phyloP scores from a whole-genome alignment of 495 filamentous ascomycete species.

The Schizothecium vesticola region DNA sequence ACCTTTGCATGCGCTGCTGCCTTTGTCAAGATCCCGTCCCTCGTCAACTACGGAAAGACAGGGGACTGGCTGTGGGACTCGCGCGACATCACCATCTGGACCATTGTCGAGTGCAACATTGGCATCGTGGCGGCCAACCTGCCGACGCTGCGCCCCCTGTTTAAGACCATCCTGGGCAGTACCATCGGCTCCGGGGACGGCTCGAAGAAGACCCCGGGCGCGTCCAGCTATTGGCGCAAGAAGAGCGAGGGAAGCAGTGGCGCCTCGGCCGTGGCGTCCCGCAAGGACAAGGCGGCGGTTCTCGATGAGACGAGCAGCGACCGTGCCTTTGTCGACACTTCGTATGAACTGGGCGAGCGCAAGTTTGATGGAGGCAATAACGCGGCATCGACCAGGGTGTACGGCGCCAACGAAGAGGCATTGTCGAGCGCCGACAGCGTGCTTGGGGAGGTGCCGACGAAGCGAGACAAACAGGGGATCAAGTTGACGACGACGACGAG shows the following conservation, averaged over 20 bases:
- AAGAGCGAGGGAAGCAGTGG: neutral
- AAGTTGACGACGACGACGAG: neutral
- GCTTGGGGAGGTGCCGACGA: neutral
- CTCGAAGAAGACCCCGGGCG: neutral
- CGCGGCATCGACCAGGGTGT: neutral
- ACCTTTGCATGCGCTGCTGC: constrained; percentile 43
- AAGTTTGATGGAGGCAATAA: neutral
- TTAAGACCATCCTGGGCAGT: constrained; percentile 15
- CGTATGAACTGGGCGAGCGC: neutral
- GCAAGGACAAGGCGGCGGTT: neutral
- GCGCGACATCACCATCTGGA: constrained; percentile 21
- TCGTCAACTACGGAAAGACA: constrained; percentile 34
- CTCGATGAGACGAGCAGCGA: constrained; percentile 10
- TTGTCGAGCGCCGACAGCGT: constrained; percentile 7
- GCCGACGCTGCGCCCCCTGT: constrained; percentile 14
- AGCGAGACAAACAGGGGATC: neutral
- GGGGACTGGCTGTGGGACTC: constrained; percentile 45
- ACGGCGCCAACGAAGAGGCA: neutral
- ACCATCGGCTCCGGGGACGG: constrained; percentile 1
- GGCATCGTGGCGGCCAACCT: constrained; percentile 19
- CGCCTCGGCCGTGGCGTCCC: neutral
- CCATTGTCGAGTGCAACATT: constrained; percentile 16
- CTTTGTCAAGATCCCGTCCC: constrained; percentile 38
- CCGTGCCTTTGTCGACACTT: constrained; percentile 4
- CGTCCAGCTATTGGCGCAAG: neutral